A percentile compares a stretch with the other conserved stretches of the same genome.
Evolutionary conservation across 208 protist species (phyloP).

Genomic region (Crithidia fasciculata): DNA sequence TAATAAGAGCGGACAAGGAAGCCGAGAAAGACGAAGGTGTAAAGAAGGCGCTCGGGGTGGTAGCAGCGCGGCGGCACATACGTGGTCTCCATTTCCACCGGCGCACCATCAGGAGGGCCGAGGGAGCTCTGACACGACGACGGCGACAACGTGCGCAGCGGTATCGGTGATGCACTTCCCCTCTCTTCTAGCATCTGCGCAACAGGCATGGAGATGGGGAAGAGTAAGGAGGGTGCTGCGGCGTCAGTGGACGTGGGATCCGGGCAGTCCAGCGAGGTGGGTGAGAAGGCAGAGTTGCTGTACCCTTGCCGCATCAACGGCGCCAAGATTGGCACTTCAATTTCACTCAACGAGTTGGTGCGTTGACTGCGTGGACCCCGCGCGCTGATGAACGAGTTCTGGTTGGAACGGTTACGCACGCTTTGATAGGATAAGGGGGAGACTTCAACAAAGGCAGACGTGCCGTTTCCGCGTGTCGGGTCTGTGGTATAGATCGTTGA

Average conservation of each 20-base stretch:
- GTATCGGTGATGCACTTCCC: too few relatives aligned
- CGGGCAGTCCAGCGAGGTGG: background rate
- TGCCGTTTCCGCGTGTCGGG: background rate
- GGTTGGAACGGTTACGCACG: background rate
- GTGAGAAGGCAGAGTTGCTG: background rate
- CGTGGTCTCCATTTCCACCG: background rate
- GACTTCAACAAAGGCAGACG: background rate
- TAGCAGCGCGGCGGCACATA: conserved; percentile 18
- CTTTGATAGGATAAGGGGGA: conserved; percentile 1
- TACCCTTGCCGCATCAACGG: background rate
- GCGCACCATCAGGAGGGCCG: background rate
- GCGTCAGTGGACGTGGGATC: too few relatives aligned
- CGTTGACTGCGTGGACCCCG: background rate
- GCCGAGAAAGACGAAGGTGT: conserved; percentile 10
- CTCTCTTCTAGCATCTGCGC: too few relatives aligned
- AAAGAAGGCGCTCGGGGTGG: conserved; percentile 9
- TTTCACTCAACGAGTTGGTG: background rate
- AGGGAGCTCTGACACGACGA: background rate
- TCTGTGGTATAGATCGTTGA: background rate
- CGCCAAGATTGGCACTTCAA: background rate
- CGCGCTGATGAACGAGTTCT: background rate
- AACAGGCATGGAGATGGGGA: too few relatives aligned
- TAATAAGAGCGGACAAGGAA: conserved; percentile 22
- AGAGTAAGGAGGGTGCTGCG: too few relatives aligned
- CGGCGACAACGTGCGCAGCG: background rate